phyloP scores from a whole-genome alignment of 306 rosid species.

The Trifolium fragiferum region DNA sequence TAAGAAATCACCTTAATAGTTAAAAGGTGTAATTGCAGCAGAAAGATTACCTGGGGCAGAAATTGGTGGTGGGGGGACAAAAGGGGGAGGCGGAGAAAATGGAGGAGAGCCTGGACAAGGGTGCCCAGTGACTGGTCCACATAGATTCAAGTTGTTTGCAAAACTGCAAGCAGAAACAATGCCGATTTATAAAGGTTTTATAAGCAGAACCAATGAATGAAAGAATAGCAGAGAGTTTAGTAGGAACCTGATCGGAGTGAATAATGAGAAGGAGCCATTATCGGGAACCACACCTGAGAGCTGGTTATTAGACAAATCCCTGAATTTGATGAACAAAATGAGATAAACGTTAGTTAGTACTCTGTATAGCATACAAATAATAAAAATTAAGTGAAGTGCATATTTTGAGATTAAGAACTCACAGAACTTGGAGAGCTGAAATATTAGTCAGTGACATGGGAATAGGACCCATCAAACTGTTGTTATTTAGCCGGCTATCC shows the following conservation, averaged over 20 bases:
- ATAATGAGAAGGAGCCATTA: constrained; percentile 95
- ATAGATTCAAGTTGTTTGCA: constrained; percentile 87
- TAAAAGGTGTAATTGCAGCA: constrained; percentile 19
- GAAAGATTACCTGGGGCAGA: constrained; percentile 76
- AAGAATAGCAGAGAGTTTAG: constrained; percentile 33
- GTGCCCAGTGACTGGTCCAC: constrained; percentile 98
- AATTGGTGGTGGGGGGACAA: constrained; percentile 90
- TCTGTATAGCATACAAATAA: constrained; percentile 24
- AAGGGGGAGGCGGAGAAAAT: constrained; percentile 99
- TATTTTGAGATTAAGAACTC: constrained; percentile 52
- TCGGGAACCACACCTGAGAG: constrained; percentile 95
- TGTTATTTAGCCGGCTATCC: constrained; percentile 99
- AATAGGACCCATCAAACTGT: constrained; percentile 87
- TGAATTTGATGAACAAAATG: constrained; percentile 43
- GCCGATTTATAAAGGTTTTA: constrained; percentile 28
- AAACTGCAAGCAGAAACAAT: constrained; percentile 67
- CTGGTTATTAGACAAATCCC: constrained; percentile 92
- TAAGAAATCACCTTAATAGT: neutral
- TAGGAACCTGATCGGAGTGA: constrained; percentile 91
- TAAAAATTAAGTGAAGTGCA: constrained; percentile 12
- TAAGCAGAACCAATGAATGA: constrained; percentile 29
- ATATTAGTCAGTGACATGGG: constrained; percentile 96
- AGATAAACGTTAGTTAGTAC: constrained; percentile 2
- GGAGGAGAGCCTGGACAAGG: constrained; percentile 99
- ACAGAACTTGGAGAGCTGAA: constrained; percentile 95